Evolutionary conservation across 352 stramenopile genomes (phyloP).

Genomic region (Peronospora destructor): DNA sequence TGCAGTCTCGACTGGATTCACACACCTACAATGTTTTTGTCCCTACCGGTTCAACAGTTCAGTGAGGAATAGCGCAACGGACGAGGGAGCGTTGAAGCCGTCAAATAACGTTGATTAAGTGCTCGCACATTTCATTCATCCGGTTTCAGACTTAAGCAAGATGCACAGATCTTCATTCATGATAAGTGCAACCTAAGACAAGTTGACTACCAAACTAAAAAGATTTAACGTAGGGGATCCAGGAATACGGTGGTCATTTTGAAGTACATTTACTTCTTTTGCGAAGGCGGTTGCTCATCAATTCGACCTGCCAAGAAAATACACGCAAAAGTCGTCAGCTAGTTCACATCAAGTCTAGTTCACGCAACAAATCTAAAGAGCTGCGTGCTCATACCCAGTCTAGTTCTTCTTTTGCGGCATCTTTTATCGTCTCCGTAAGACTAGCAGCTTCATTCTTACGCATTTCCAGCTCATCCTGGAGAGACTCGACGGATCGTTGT

Average conservation of each 20-base stretch:
- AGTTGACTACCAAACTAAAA: no score
- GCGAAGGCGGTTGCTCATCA: slow-evolving; percentile 10
- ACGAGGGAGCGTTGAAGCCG: no score
- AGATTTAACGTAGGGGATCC: no score
- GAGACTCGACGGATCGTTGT: slow-evolving; percentile 12
- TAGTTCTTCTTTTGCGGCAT: slow-evolving; percentile 18
- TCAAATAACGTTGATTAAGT: no score
- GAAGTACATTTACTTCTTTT: background rate
- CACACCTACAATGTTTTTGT: background rate
- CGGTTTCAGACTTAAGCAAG: no score
- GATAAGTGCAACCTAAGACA: no score
- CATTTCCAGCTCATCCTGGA: slow-evolving; percentile 15
- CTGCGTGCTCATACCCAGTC: slow-evolving; percentile 10
- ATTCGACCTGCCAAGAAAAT: slow-evolving; percentile 7
- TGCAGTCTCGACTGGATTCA: background rate
- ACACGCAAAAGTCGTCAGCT: background rate
- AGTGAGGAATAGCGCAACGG: no score
- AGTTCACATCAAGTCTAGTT: background rate
- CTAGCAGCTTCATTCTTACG: slow-evolving; percentile 15
- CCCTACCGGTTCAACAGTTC: no score
- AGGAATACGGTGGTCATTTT: no score
- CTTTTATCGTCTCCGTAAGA: slow-evolving; percentile 11
- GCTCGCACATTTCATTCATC: no score
- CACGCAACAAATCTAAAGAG: background rate
- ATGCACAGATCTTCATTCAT: no score